phyloP scores from a whole-genome alignment of 108 stramenopile genomes.

The Poteriospumella lacustris region DNA sequence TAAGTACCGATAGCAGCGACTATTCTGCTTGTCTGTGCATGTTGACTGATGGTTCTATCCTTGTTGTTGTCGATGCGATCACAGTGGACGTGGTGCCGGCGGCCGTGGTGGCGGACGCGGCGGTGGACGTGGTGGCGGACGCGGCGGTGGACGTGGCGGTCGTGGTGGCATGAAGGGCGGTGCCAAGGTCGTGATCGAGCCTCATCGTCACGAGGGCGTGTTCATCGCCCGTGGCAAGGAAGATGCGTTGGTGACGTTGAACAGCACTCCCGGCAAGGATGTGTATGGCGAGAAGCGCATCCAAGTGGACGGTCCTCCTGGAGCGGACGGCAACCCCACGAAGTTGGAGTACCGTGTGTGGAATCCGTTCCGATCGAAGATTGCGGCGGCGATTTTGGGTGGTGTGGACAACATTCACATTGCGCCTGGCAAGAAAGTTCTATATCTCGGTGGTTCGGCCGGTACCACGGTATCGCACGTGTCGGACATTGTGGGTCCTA shows the following conservation, averaged over 20 bases:
- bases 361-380: conserved; percentile 99
- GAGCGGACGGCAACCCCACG: conserved; percentile 71
- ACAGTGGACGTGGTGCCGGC: conserved; percentile 63
- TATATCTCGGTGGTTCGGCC: conserved; percentile 97
- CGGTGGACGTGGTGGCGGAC: background rate
- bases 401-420: conserved; percentile 97
- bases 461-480: conserved; percentile 99
- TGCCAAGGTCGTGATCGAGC: conserved; percentile 83
- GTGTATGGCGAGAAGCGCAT: conserved; percentile 99
- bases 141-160: background rate
- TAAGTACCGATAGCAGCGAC: background rate
- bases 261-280: conserved; percentile 91
- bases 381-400: conserved; percentile 97
- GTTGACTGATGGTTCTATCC: conserved; percentile 11
- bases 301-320: conserved; percentile 61
- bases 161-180: conserved; percentile 66
- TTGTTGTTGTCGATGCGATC: conserved; percentile 50
- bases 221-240: conserved; percentile 98
- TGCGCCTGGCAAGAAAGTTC: conserved; percentile 56
- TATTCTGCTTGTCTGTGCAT: background rate
- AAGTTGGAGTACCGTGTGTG: conserved; percentile 99
- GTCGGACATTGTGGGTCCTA: conserved; percentile 94
- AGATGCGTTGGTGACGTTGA: conserved; percentile 95
- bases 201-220: conserved; percentile 94
- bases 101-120: background rate